Percentiles rank a stretch among this genome's conserved stretches.
These are phyloP conservation scores for Coleophoma crateriformis DNA, from an alignment of 2,329 filamentous ascomycete species.

Conservation along the genomic window DNA sequence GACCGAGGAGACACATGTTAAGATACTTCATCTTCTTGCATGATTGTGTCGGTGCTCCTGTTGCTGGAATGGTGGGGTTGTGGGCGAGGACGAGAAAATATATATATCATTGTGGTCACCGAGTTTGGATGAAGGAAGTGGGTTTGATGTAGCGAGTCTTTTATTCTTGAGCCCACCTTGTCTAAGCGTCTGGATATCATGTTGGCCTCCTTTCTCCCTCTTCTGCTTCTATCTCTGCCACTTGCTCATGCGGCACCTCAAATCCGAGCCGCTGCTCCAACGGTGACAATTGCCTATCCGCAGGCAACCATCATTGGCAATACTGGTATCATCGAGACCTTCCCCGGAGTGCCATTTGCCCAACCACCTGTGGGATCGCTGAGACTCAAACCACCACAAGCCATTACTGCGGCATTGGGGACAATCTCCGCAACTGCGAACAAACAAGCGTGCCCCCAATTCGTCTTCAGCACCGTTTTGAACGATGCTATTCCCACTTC, in stretches of 20 bases:
- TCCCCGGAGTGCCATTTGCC: conserved; percentile 72
- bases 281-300: conserved; percentile 12
- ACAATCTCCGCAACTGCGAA: conserved; percentile 53
- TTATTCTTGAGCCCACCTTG: too few species aligned
- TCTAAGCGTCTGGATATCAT: too few species aligned
- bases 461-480: conserved; percentile 49
- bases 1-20: too few species aligned
- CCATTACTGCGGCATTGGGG: conserved; percentile 50
- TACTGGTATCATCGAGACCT: conserved; percentile 52
- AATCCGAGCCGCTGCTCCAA: conserved; percentile 10
- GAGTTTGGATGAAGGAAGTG: too few species aligned
- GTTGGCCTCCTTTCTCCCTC: not conserved
- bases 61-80: too few species aligned
- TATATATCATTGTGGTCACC: too few species aligned
- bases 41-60: too few species aligned
- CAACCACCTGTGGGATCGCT: conserved; percentile 60
- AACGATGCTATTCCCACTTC: conserved; percentile 30
- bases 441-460: conserved; percentile 66
- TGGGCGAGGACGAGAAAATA: too few species aligned
- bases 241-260: conserved; percentile 7
- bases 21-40: too few species aligned
- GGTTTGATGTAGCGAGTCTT: too few species aligned
- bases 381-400: conserved; percentile 64
- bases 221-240: conserved; percentile 1
- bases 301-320: conserved; percentile 16